A percentile compares a stretch with the other conserved stretches of the same genome.
Evolutionary conservation across 2,329 filamentous ascomycete species (phyloP).

Genomic region (Penicillium rolfsii): DNA sequence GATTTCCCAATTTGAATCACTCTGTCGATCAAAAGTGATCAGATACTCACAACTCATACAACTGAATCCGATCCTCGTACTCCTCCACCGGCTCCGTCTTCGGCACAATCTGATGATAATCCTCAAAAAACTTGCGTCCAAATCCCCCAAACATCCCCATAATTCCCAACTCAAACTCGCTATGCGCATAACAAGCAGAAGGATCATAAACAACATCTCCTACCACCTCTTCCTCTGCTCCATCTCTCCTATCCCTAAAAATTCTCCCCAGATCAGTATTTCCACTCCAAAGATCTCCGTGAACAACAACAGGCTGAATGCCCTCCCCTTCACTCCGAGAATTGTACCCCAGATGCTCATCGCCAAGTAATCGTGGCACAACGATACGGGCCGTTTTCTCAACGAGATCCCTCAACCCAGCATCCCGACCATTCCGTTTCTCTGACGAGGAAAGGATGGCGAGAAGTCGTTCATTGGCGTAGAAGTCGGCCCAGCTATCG

Average conservation of each 20-base stretch:
- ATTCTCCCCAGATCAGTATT: conserved; percentile 74
- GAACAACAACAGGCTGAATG: conserved; percentile 77
- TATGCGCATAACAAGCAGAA: conserved; percentile 79
- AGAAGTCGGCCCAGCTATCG: conserved; percentile 82
- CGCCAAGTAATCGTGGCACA: conserved; percentile 75
- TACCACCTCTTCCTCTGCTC: conserved; percentile 51
- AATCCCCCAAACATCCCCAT: conserved; percentile 98
- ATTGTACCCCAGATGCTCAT: conserved; percentile 62
- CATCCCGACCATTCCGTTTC: conserved; percentile 65
- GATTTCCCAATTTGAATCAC: neutral
- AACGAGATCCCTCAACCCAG: conserved; percentile 64
- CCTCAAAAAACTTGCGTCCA: conserved; percentile 68
- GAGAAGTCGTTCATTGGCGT: conserved; percentile 72
- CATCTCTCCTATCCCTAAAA: conserved; percentile 38
- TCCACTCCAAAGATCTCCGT: conserved; percentile 93
- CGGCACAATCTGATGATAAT: conserved; percentile 75
- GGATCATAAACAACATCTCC: conserved; percentile 85
- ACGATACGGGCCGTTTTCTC: conserved; percentile 66
- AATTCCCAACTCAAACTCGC: conserved; percentile 88
- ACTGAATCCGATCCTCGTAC: conserved; percentile 76
- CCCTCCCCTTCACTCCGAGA: conserved; percentile 51
- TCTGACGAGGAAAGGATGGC: conserved; percentile 64
- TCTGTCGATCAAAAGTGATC: neutral
- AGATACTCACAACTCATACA: conserved; percentile 77
- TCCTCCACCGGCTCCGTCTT: conserved; percentile 80